These are phyloP conservation scores for Ochetophila trinervis DNA, from an alignment of 306 rosid species.

Conservation along the genomic window DNA sequence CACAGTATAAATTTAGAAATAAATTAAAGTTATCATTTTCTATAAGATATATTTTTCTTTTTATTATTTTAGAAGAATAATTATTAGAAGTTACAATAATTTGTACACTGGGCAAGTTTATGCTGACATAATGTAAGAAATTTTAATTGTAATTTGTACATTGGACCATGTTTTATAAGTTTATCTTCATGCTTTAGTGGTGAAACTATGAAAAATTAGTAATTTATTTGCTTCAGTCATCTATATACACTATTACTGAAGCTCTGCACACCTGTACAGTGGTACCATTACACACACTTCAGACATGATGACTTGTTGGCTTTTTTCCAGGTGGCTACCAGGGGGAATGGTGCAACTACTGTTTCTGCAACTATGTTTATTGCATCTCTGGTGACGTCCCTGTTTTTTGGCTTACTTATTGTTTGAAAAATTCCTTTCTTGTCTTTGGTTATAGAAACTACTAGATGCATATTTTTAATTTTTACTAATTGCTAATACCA, in stretches of 20 bases:
- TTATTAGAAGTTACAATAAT: no score
- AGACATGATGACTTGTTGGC: conserved; percentile 10
- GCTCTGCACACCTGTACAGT: not conserved
- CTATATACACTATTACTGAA: no score
- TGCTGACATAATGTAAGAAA: not conserved
- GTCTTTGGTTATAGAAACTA: conserved; percentile 2
- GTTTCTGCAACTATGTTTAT: conserved; percentile 90
- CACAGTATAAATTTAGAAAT: no score
- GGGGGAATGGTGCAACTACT: conserved; percentile 90
- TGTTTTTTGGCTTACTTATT: conserved; percentile 7
- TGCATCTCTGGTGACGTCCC: conserved; percentile 59
- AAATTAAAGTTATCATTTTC: no score
- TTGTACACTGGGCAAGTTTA: not conserved
- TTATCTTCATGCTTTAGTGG: conserved; percentile 1
- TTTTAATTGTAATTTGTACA: not conserved
- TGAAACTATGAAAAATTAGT: not conserved
- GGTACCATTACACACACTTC: no score
- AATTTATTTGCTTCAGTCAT: not conserved
- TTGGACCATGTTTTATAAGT: no score
- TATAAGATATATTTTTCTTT: no score
- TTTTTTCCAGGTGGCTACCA: conserved; percentile 57
- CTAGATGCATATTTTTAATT: conserved; percentile 14
- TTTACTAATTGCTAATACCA: not conserved
- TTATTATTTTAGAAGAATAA: no score
- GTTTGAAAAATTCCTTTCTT: not conserved